Base-by-base conservation (phyloP, 495 filamentous ascomycete genomes). In the Aspergillus carlsbadensis region DNA sequence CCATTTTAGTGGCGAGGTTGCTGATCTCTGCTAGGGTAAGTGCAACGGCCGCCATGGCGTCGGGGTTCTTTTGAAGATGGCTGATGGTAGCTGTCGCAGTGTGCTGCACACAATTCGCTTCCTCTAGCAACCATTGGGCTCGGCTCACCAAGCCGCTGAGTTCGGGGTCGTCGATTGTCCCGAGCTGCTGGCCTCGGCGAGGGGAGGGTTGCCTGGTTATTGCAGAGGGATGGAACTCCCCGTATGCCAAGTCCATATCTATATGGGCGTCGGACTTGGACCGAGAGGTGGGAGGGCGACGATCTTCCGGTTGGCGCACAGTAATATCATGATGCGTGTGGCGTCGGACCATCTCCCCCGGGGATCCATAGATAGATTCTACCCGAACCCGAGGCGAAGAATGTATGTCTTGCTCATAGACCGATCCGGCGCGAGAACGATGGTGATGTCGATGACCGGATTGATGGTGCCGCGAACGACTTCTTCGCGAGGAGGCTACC, bases 41-140 rank as follows among this genome's bases (percentile, higher is more conserved):
- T 1, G 92, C 94, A 6, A 98, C 95, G 4, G 93, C 94, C 4
- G 94, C 94, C 56, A 96, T 91, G 11, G 91, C 91, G 58, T 98
- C 90, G 0, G 94, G 94, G 52, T 94, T 91, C 56, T 88, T 85
- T 64, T 98, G 91, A 7, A 98, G 79, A 51, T 88, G 87, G n/a
- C 85, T 73, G 57, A 98, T 96, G 36, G 90, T 96, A 20, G 86
- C 77, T 0, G 84, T 87, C 5, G 87, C 92, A n/a, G 85, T 86
- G 66, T 94, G 84, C 24, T 96, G 91, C 29, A 96, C 58, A 70
- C 92, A 96, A 63, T 96, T 86, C 10, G 89, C 89, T 65, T 96
- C 91, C 57, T 92, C 84, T 0, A 96, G 73, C 5, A 96, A 75
- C 52, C 70, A 68, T 67, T 92, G 87, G 20, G 93, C 84, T 52